Conservation (phyloP, 2,329 filamentous ascomycete genomes). For the Cordyceps javanica region DNA sequence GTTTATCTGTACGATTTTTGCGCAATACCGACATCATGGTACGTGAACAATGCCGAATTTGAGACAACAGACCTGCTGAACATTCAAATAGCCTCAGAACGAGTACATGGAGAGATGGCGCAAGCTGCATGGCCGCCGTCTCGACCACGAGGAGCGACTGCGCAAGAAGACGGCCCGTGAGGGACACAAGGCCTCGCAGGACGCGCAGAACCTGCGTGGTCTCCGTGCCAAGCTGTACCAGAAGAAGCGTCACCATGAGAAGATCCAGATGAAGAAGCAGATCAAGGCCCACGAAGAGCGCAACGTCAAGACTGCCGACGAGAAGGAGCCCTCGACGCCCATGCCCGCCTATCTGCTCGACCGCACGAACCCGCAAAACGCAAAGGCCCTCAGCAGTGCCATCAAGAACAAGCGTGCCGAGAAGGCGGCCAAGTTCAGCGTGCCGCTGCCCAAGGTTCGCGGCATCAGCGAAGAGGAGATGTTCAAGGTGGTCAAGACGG, state of each 20-base stretch:
- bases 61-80: not conserved
- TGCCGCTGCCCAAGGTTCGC: conserved; percentile 88
- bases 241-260: conserved; percentile 91
- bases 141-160: conserved; percentile 79
- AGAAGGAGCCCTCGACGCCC: conserved; percentile 73
- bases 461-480: conserved; percentile 92
- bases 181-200: conserved; percentile 78
- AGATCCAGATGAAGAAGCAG: conserved; percentile 94
- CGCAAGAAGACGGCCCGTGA: conserved; percentile 86
- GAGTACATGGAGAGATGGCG: conserved; percentile 63
- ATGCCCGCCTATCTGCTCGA: conserved; percentile 92
- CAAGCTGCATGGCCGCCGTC: conserved; percentile 42
- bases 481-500: conserved; percentile 95
- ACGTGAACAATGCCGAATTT: conserved; percentile 11
- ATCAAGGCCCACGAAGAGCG: conserved; percentile 95
- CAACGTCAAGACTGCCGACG: conserved; percentile 83
- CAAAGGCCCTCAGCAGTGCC: conserved; percentile 69
- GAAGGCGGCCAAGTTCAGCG: conserved; percentile 88
- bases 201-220: conserved; percentile 89
- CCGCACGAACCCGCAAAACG: conserved; percentile 53
- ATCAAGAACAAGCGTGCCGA: conserved; percentile 95
- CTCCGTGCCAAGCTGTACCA: conserved; percentile 89
- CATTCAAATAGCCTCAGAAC: conserved; percentile 62
- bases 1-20: conserved; percentile 17
- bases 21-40: conserved; percentile 28